Percentiles rank a stretch among this genome's conserved stretches.
These are phyloP conservation scores for Ananas comosus DNA, from an alignment of 176 grass and related monocot species.

Conservation along the genomic window DNA sequence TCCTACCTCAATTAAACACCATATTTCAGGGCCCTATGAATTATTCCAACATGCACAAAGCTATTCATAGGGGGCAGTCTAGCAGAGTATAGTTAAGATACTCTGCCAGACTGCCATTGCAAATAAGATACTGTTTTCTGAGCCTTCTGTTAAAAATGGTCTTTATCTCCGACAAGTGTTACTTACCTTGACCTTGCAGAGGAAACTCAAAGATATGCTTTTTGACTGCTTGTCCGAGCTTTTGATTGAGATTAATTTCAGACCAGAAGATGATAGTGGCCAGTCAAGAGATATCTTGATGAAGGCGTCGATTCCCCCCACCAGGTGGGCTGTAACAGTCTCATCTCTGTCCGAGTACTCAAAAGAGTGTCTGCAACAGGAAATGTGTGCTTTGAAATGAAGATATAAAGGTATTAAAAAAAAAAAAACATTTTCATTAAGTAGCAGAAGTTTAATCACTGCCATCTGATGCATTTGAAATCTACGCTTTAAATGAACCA, in stretches of 20 bases:
- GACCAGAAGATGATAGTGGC: slow-evolving; percentile 51
- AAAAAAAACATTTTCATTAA: not conserved
- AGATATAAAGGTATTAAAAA: not conserved
- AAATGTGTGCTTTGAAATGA: slow-evolving; percentile 9
- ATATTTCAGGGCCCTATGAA: not conserved
- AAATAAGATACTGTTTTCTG: not conserved
- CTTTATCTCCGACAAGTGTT: not conserved
- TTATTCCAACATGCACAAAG: not conserved
- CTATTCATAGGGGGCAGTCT: not conserved
- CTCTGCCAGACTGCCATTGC: not conserved
- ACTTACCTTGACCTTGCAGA: slow-evolving; percentile 65
- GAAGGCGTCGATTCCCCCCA: slow-evolving; percentile 66
- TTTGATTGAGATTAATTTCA: slow-evolving; percentile 56
- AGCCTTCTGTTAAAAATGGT: not conserved
- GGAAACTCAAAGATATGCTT: slow-evolving; percentile 48
- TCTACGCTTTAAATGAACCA: not conserved
- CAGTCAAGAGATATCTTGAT: slow-evolving; percentile 63
- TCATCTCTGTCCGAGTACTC: slow-evolving; percentile 65
- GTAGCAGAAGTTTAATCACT: too few relatives aligned
- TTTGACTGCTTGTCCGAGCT: slow-evolving; percentile 29
- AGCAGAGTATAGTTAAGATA: not conserved
- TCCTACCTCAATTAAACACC: not conserved
- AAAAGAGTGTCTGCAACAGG: slow-evolving; percentile 68
- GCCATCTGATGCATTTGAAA: too few relatives aligned
- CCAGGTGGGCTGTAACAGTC: slow-evolving; percentile 56